Evolutionary conservation across 2,329 filamentous ascomycete species (phyloP), one percentile per base, ranked within the genome.

Genomic region (Xylaria hypoxylon): DNA sequence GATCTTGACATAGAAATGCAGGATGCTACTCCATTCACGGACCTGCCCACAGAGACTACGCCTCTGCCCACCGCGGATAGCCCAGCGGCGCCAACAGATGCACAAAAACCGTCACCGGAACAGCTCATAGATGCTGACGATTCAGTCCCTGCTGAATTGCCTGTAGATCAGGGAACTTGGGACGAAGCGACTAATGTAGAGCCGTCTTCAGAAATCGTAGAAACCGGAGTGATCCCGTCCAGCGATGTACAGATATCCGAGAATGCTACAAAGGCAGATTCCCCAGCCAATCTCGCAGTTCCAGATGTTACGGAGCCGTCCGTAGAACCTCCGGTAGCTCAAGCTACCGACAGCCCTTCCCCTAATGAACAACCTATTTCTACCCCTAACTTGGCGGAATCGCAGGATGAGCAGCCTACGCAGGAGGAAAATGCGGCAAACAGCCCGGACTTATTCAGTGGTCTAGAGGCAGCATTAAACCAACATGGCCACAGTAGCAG

Each of bases 381-480:
- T 10, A 60, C 68, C 19, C 58, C 70, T 17, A 53, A 17, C 28
- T 42, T 52, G n/a, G 33, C 60, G 17, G 68, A 66, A 38, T 53
- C 70, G 10, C 65, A 65, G 33, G 62, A 67, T 5, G 69, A 68
- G 22, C 28, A 64, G 26, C 33, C 69, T 11, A 68, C 67, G 5
- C 67, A 69, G 17, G 71, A 73, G 15, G 76, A 78, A 10, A 76
- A 77, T 19, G 77, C 76, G 35, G 74, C 78, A 1, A 78, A 80
- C 15, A 80, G 81, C 28, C 77, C 80, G 7, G 82, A 85, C 70
- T 62, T 84, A 40, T 78, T 84, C 24, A 80, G 79, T n/a, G 80
- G 78, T n/a, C 72, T 84, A 1, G 80, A 84, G 70, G 78, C 81
- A 1, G 82, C 81, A 38, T 76, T 84, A 40, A 80, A 84, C 62